Evolutionary conservation across 306 rosid genomes (phyloP).

Genomic region (Cicer chorassanicum): DNA sequence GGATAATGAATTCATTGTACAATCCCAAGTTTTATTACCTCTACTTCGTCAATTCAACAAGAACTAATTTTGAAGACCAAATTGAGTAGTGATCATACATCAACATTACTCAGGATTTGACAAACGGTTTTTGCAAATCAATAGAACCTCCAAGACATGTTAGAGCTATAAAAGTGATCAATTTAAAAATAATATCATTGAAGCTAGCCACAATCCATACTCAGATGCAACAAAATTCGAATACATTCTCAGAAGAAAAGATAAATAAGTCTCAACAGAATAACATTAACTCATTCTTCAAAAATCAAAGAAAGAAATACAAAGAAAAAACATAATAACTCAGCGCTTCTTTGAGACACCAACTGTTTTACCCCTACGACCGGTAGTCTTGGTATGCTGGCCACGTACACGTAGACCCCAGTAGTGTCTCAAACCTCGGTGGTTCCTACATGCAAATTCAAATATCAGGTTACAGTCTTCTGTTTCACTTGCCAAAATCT

Average conservation of each 20-base stretch:
- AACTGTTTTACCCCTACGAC: conserved; percentile 86
- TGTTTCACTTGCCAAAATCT: conserved; percentile 9
- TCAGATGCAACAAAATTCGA: conserved; percentile 16
- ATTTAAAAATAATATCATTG: background rate
- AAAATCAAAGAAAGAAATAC: conserved; percentile 31
- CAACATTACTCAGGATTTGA: background rate
- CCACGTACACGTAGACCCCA: conserved; percentile 76
- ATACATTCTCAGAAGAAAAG: conserved; percentile 33
- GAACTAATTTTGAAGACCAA: background rate
- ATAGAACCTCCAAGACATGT: background rate
- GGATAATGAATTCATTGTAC: no score
- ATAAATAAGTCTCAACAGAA: background rate
- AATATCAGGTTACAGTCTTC: conserved; percentile 5
- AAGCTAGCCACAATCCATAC: background rate
- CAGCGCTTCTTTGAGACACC: conserved; percentile 94
- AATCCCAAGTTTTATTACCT: background rate
- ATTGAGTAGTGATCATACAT: conserved; percentile 1
- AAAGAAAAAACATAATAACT: conserved; percentile 31
- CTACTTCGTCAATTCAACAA: background rate
- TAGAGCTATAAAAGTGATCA: no score
- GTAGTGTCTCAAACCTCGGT: conserved; percentile 53
- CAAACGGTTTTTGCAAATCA: conserved; percentile 1
- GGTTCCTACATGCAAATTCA: conserved; percentile 43
- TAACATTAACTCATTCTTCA: conserved; percentile 29
- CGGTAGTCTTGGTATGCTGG: conserved; percentile 90